These are phyloP conservation scores for Metahyphopichia silvanorum DNA, from an alignment of 805 yeast species.

Conservation along the genomic window DNA sequence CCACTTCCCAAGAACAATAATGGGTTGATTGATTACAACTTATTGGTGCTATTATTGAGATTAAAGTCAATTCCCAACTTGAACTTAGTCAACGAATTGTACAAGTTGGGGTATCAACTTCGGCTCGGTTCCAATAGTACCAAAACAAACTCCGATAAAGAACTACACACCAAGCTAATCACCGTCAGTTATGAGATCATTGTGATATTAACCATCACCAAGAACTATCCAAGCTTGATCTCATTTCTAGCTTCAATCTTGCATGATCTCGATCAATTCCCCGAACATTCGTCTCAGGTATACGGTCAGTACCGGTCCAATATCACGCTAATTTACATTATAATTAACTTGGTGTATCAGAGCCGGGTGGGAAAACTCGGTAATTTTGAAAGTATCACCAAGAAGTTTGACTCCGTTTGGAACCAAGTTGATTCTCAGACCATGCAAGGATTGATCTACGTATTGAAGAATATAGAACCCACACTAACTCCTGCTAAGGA, in stretches of 20 bases:
- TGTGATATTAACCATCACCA: slow-evolving; percentile 25
- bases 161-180: slow-evolving; percentile 16
- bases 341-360: slow-evolving; percentile 1
- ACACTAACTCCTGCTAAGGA: slow-evolving; percentile 4
- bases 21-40: slow-evolving; percentile 19
- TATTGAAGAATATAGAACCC: slow-evolving; percentile 11
- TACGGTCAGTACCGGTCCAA: slow-evolving; percentile 1
- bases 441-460: slow-evolving; percentile 8
- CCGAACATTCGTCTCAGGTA: neutral
- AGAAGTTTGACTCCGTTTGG: slow-evolving; percentile 2
- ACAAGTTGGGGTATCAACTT: slow-evolving; percentile 38
- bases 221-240: slow-evolving; percentile 24
- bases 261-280: slow-evolving; percentile 10
- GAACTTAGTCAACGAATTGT: slow-evolving; percentile 40
- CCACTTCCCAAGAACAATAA: slow-evolving; percentile 38
- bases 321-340: slow-evolving; percentile 1
- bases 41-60: slow-evolving; percentile 34
- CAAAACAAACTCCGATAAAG: neutral
- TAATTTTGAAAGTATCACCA: neutral
- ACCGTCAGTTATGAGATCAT: slow-evolving; percentile 32
- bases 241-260: slow-evolving; percentile 22
- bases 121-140: slow-evolving; percentile 8
- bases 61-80: slow-evolving; percentile 43
- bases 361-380: neutral
- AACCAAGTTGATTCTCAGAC: slow-evolving; percentile 6